Evolutionary conservation across 2,329 filamentous ascomycete genomes (phyloP), one percentile per base, ranked within the genome.

Genomic region (Aspergillus sclerotialis): DNA sequence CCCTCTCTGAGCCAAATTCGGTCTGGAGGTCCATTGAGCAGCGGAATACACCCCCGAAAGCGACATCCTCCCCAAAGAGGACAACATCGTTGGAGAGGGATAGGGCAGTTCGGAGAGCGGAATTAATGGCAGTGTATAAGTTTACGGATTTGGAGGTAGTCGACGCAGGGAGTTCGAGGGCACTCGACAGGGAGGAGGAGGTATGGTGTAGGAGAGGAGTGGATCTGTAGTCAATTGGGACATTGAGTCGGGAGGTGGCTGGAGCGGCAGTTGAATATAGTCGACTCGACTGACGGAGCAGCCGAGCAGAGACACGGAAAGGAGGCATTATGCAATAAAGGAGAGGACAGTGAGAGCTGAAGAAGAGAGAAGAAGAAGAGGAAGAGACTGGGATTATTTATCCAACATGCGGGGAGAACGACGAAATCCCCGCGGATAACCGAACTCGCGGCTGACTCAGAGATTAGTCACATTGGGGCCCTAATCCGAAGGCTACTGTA

Each of bases 61-160:
- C 86, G 6, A 98, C 88, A 56, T 98, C 92, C 63, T 98, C 92
- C 27, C 92, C 92, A 52, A 98, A 98, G 7, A 98, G 73, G 37
- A 96, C 68, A 14, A 94, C 87, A 12, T 82, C 80, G 44, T 94
- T 86, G 50, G 95, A 89, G 23, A 82, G 77, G 11, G 82, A 77
- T 17, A 98, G 73, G 15, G 90, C 86, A 39, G 82, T 84, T 14
- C 84, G 77, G 14, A 98, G 72, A 8, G 90, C 89, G 45, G 90
- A 80, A 58, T 96, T 96, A 68, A 98, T 80, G 32, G 92, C 82
- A 59, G 94, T 87, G 67, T 92, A 95, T 24, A 95, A 75, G 64
- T 96, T 96, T 73, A 93, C 83, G 46, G 85, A 83, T 58, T 86
- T 87, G 3, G 87, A 90, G 11, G 73, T 73, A 1, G 80, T 73